These are phyloP conservation scores for Acacia concinna DNA, from an alignment of 331 rosid species.

Conservation along the genomic window DNA sequence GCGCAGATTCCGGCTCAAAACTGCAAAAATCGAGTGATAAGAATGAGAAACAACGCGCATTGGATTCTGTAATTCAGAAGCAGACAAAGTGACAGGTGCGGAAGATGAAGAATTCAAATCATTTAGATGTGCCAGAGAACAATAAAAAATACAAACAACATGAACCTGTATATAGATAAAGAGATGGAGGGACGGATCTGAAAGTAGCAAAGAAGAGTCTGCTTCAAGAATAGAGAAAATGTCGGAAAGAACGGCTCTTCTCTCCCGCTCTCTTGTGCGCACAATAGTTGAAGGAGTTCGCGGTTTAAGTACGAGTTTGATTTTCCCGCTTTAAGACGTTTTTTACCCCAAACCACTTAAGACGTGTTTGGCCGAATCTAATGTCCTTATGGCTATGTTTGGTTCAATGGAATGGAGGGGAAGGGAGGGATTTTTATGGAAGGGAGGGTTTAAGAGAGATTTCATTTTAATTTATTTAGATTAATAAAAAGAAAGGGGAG, in stretches of 20 bases:
- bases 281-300: background rate
- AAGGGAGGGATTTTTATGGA: too few species aligned
- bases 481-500: too few species aligned
- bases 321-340: too few species aligned
- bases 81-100: background rate
- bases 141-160: slow-evolving; percentile 44
- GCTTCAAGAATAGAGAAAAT: slow-evolving; percentile 74
- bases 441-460: too few species aligned
- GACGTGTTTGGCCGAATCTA: too few species aligned
- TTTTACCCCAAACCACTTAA: too few species aligned
- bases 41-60: slow-evolving; percentile 26
- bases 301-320: too few species aligned
- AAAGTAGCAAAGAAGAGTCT: slow-evolving; percentile 38
- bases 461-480: too few species aligned
- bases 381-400: too few species aligned
- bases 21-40: slow-evolving; percentile 34
- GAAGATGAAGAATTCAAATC: slow-evolving; percentile 28
- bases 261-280: slow-evolving; percentile 9
- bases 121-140: slow-evolving; percentile 32
- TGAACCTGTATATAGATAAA: slow-evolving; percentile 24
- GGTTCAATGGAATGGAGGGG: too few species aligned
- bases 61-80: slow-evolving; percentile 26
- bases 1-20: slow-evolving; percentile 45
- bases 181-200: slow-evolving; percentile 22
- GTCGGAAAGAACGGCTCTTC: slow-evolving; percentile 69